Base-by-base conservation (phyloP, 2,329 filamentous ascomycete species). In the Coniochaeta sp. region DNA sequence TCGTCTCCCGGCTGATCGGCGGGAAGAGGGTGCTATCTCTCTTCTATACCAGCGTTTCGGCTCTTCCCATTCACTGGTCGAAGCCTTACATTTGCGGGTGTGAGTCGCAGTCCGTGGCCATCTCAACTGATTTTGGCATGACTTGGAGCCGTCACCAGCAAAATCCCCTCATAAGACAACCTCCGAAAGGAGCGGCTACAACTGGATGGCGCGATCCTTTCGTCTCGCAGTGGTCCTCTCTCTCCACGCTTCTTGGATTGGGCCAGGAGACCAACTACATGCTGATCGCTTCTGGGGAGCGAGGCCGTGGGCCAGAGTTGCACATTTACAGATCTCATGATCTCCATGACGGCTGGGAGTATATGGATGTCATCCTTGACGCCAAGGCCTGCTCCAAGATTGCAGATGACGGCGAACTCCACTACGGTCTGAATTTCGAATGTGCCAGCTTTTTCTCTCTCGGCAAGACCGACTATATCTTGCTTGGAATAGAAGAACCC, bases 221-320 rank as follows among this genome's bases (percentile, higher is more conserved):
- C 57, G 63, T 70, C 17, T 62, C 64, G 7, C 54, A 57, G 14
- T 68, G 64, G 64, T 22, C 63, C 17, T 60, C 64, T 4, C 58
- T 69, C 11, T 64, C 65, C 19, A 57, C 57, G 6, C 52, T 67
- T 6, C 58, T 67, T 6, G 57, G 62, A 9, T 19, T 66, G 19
- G 38, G 59, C 24, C 44, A 57, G 12, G 57, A 61, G 11, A 66
- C 65, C 24, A 67, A 77, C 5, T 78, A 75, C 63, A 77, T 76
- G 19, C 72, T 80, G 56, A 70, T 80, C 31, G 76, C 77, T 4
- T 67, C 65, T 16, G 65, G 66, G 14, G 61, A 67, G 57, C 65
- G 65, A 19, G 59, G 57, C 24, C 61, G 19, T 17, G 66, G 65
- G 1, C 65, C 67, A 19, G 63, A 66, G 40, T 50, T 64, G 1